Conservation (phyloP, 202 grass and related monocot species). For the Cymbopogon flexuosus region DNA sequence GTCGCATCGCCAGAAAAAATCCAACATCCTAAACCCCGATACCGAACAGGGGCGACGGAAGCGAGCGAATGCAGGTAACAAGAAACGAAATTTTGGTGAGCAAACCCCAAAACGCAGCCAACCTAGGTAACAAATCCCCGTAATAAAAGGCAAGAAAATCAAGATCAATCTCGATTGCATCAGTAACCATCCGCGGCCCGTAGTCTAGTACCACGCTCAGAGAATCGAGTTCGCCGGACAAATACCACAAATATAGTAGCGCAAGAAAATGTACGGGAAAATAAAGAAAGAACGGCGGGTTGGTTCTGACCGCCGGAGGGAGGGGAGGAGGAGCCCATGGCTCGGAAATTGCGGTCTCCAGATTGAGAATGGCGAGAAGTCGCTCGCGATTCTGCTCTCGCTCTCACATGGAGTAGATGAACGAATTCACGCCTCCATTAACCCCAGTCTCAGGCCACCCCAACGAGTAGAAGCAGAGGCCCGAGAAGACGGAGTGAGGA, state of each 20-base stretch:
- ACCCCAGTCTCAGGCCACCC: background rate
- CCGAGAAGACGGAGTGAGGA: background rate
- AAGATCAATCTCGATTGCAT: slow-evolving; percentile 1
- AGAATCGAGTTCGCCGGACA: background rate
- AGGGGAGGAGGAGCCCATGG: background rate
- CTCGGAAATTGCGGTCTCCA: background rate
- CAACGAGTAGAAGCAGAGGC: background rate
- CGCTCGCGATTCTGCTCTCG: background rate
- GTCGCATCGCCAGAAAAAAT: background rate
- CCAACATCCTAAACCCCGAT: background rate
- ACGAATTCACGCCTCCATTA: no score
- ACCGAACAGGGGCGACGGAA: background rate
- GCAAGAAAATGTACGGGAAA: background rate
- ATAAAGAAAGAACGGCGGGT: background rate
- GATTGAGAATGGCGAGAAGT: background rate
- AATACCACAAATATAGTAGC: background rate
- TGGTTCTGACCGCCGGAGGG: background rate
- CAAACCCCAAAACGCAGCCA: background rate
- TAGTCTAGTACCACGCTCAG: background rate
- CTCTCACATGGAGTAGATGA: background rate
- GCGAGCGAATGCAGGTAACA: background rate
- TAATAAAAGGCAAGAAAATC: background rate
- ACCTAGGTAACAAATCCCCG: background rate
- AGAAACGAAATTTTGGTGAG: background rate
- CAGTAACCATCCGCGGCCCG: background rate